Base-by-base conservation (phyloP, 768 basidiomycete genomes). In the Tricholoma saponaceum region DNA sequence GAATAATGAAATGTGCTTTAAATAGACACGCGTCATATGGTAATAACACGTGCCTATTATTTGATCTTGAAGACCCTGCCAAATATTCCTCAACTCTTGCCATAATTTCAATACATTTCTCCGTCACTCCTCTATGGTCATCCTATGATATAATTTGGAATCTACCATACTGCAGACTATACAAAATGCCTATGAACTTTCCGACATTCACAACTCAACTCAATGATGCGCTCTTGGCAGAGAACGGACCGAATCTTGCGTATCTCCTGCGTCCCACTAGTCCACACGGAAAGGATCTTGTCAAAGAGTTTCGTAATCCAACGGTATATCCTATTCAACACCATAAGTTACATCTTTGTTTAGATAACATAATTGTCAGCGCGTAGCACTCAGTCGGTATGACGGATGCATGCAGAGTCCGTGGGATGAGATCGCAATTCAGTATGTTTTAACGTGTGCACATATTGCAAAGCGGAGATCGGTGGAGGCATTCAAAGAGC, bases 361-460 rank as follows among this genome's bases (percentile, higher is more conserved):
- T 61, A 52, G 60, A 10, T 50, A 20, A 59, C 28, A n/a, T 44
- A 53, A 46, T 43, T 46, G 23, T 43, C 63, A 80, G 78, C 73
- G 73, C 32, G 65, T 66, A 22, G 71, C 71, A 14, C 67, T 83
- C 54, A 71, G 70, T 39, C 65, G 63, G 33, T 89, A 87, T 64
- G 79, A 85, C 64, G 87, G 84, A 9, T 80, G 79, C 55, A 82
- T 93, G 66, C 78, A 82, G 55, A 74, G 70, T 49, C 92, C 92
- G 5, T 95, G 92, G 90, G 90, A 92, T 60, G 92, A 93, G 53
- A 87, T 95, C 63, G 84, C 89, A 7, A 83, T 92, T 51, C 86
- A 90, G 67, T 93, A 93, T 68, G 84, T 92, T 16, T 72, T 92
- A 63, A 85, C 87, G 22, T 86, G 89, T 59, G 80, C 82, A 28